Base-by-base conservation (phyloP, 2,329 filamentous ascomycete genomes). In the Rhynchosporium secalis region DNA sequence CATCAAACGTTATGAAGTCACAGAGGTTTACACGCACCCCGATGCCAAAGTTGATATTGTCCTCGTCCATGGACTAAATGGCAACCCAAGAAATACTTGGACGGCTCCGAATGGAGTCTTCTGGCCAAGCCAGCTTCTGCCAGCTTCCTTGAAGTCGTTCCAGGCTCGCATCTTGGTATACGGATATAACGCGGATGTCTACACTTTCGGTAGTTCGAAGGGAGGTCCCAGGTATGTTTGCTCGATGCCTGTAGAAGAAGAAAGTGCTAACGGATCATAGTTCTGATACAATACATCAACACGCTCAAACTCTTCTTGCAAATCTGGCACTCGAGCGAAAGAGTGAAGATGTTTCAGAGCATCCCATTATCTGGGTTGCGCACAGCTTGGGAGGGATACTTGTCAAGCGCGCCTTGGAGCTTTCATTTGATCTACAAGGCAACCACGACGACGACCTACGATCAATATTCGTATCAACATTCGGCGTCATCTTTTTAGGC, bases 341-440 rank as follows among this genome's bases (percentile, higher is more conserved):
- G 70, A 80, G 80, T 66, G 80, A 83, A 65, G 78, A 81, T 58
- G 84, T 83, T 4, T 76, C 78, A 40, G 79, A 81, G 29, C 84
- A 86, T 49, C 87, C 89, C 4, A 90, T 93, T 68, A 86, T 93
- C 64, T 93, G 89, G 79, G 83, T 92, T 41, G 88, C 83, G 56
- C 89, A 92, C 74, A 90, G 87, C 58, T 78, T 92, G 1, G 90
- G 89, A 3, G 90, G 89, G 6, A 84, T 92, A 63, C 77, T 92
- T 1, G 81, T 89, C 57, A 92, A 92, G 74, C 80, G 86, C 52
- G 86, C 87, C 1, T 76, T 92, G 54, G 80, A 89, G 56, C 86
- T 89, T 72, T 88, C 86, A 51, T 83, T 84, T 67, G 87, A 86
- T 69, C 73, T 89, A 12, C 80, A 78, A 7, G 81, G 80, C 46